Conservation (phyloP, 2,329 filamentous ascomycete genomes). For the Scleromitrula shiraiana region DNA sequence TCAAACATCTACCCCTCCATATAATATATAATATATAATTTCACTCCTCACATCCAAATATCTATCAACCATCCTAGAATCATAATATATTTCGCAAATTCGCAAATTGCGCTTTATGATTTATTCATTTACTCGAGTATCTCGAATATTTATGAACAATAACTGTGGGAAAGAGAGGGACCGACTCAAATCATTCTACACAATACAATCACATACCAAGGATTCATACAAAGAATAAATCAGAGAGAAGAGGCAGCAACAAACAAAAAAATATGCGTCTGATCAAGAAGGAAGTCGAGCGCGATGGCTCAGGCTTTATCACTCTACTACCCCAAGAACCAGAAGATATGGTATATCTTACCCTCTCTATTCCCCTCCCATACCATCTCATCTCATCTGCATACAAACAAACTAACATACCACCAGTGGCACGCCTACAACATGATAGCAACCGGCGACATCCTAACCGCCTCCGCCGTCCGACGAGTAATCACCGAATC, state of each 20-base stretch:
- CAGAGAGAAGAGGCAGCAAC: neutral
- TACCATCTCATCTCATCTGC: constrained; percentile 5
- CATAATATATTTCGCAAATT: too few relatives aligned
- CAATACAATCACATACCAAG: neutral
- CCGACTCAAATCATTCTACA: too few relatives aligned
- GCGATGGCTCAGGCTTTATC: constrained; percentile 56
- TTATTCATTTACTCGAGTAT: too few relatives aligned
- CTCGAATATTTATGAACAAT: too few relatives aligned
- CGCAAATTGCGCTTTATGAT: too few relatives aligned
- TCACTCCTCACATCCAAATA: too few relatives aligned
- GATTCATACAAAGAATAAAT: too few relatives aligned
- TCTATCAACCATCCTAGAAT: too few relatives aligned
- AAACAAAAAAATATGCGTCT: constrained; percentile 48
- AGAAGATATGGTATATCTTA: constrained; percentile 58
- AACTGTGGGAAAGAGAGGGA: too few relatives aligned
- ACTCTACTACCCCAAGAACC: constrained; percentile 64
- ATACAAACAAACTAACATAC: neutral
- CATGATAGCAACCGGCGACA: constrained; percentile 57
- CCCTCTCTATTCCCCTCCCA: neutral
- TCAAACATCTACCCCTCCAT: too few relatives aligned
- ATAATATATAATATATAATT: too few relatives aligned
- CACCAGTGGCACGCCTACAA: constrained; percentile 67
- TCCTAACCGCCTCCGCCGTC: constrained; percentile 57
- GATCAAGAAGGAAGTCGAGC: constrained; percentile 59
- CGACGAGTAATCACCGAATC: constrained; percentile 55